Evolutionary conservation across 805 yeast genomes (phyloP).

Genomic region (Saccharomycopsis sp.): DNA sequence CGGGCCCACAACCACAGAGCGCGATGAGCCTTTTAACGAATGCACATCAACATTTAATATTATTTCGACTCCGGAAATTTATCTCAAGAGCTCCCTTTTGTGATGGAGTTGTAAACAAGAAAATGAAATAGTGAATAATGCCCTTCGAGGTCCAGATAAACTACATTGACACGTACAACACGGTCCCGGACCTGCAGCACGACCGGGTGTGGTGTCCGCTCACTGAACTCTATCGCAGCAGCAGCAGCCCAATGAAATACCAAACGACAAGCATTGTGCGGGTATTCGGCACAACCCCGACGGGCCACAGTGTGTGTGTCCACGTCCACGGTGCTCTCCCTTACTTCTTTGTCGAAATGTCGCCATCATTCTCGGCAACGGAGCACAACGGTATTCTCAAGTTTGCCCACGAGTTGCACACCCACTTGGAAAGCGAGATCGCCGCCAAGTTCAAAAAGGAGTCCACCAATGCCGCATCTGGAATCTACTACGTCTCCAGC

Average conservation of each 20-base stretch:
- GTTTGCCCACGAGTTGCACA: slow-evolving; percentile 33
- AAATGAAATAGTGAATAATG: no score
- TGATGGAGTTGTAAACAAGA: no score
- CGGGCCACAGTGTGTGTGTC: slow-evolving; percentile 50
- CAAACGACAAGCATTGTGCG: slow-evolving; percentile 44
- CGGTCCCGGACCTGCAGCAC: slow-evolving; percentile 29
- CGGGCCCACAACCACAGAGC: no score
- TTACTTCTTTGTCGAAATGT: slow-evolving; percentile 63
- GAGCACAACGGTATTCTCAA: slow-evolving; percentile 24
- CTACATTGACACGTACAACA: slow-evolving; percentile 57
- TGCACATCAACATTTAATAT: no score
- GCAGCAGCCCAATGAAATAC: no score
- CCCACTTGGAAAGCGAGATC: slow-evolving; percentile 37
- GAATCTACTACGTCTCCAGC: slow-evolving; percentile 40
- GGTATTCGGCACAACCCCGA: slow-evolving; percentile 59
- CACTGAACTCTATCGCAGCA: no score
- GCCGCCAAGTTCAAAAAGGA: slow-evolving; percentile 17
- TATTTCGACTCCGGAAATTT: no score
- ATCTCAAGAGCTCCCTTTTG: no score
- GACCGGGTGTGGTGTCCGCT: no score
- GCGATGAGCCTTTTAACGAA: no score
- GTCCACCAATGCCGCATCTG: slow-evolving; percentile 14
- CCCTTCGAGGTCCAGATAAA: slow-evolving; percentile 46
- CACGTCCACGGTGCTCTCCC: slow-evolving; percentile 86
- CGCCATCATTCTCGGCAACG: no score